Percentiles rank a stretch among this genome's conserved stretches.
Conservation (phyloP, 345 rosid genomes). For the Salix dunnii region DNA sequence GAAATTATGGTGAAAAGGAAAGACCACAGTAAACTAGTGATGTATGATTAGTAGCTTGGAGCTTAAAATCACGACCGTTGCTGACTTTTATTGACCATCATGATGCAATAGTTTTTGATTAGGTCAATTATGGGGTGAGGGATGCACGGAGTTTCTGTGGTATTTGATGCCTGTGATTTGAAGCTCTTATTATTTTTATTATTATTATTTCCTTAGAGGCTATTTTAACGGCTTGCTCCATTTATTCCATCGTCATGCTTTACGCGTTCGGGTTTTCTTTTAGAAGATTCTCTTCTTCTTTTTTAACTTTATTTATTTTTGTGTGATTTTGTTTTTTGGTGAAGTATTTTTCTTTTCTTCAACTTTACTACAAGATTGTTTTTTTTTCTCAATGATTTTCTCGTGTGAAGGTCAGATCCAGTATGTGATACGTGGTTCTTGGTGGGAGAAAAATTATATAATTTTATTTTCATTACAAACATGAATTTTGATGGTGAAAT, state of each 20-base stretch:
- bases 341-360: too few relatives aligned
- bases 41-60: background rate
- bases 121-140: background rate
- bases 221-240: background rate
- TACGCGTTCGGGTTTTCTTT: slow-evolving; percentile 9
- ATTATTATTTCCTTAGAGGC: too few relatives aligned
- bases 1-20: slow-evolving; percentile 9
- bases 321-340: too few relatives aligned
- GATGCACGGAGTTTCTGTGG: background rate
- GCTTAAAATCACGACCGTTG: slow-evolving; percentile 5
- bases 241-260: slow-evolving; percentile 15
- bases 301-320: slow-evolving; percentile 1
- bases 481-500: too few relatives aligned
- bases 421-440: too few relatives aligned
- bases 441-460: too few relatives aligned
- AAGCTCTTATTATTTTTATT: too few relatives aligned
- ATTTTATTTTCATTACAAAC: too few relatives aligned
- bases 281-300: background rate
- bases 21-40: background rate
- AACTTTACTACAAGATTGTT: too few relatives aligned
- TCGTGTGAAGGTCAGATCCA: too few relatives aligned
- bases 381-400: too few relatives aligned
- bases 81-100: background rate
- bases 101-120: background rate
- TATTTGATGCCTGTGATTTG: slow-evolving; percentile 5